A percentile compares a stretch with the other conserved stretches of the same genome.
phyloP scores from a whole-genome alignment of 176 grass and related monocot species.

The Ampelocalamus luodianensis region DNA sequence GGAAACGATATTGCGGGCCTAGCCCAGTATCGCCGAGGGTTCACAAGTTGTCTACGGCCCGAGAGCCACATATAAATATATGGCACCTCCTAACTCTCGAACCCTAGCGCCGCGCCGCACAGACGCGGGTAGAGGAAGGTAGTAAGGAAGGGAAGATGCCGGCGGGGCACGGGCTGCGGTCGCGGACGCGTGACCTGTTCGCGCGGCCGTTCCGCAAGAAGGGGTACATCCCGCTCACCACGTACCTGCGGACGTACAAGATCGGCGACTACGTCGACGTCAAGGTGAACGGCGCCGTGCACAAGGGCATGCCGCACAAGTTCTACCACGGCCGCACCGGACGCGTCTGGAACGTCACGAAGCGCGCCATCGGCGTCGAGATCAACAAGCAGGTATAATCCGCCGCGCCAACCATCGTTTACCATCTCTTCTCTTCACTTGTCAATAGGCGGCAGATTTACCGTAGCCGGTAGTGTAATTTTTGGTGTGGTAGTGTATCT shows the following conservation, averaged over 20 bases:
- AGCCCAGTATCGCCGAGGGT: neutral
- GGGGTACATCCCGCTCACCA: slow-evolving; percentile 81
- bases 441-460: neutral
- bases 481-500: neutral
- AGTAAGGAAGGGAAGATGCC: slow-evolving; percentile 57
- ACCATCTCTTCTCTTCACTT: neutral
- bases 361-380: slow-evolving; percentile 96
- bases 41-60: neutral
- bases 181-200: slow-evolving; percentile 81
- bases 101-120: slow-evolving; percentile 48
- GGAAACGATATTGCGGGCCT: neutral
- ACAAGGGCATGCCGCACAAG: slow-evolving; percentile 97
- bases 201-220: slow-evolving; percentile 75
- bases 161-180: slow-evolving; percentile 76
- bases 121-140: slow-evolving; percentile 15
- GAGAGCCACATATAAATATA: neutral
- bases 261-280: slow-evolving; percentile 90
- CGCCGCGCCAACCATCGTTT: neutral
- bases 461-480: neutral
- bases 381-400: slow-evolving; percentile 91
- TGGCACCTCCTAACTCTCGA: neutral
- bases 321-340: slow-evolving; percentile 95
- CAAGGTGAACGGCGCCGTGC: slow-evolving; percentile 89
- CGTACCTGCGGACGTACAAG: slow-evolving; percentile 86
- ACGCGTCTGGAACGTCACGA: slow-evolving; percentile 86